Percentiles rank a stretch among this genome's conserved stretches.
Conservation (phyloP, 768 basidiomycete genomes). For the Psilocybe subaeruginosa region DNA sequence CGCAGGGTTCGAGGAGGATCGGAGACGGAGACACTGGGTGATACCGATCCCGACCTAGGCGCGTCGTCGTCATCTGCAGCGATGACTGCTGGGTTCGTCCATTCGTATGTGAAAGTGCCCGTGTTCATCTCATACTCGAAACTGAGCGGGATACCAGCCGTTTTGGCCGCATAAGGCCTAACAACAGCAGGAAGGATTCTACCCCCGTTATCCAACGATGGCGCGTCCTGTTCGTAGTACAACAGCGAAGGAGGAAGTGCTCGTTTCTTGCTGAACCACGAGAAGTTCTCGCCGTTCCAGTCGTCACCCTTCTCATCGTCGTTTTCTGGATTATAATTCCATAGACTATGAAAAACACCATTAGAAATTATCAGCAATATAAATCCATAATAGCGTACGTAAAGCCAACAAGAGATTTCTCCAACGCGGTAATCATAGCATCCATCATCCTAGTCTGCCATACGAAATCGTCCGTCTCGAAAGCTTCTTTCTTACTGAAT, state of each 20-base stretch:
- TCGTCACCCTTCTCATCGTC: constrained; percentile 77
- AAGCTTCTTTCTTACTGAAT: constrained; percentile 68
- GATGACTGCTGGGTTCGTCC: constrained; percentile 45
- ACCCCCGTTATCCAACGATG: constrained; percentile 82
- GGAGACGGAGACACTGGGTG: constrained; percentile 21
- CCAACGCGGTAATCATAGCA: constrained; percentile 83
- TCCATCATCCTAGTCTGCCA: constrained; percentile 97
- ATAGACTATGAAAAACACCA: constrained; percentile 54
- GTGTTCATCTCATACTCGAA: constrained; percentile 82
- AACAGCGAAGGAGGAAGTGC: constrained; percentile 59
- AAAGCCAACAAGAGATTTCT: constrained; percentile 77
- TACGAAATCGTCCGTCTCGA: constrained; percentile 69
- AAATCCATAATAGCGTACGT: constrained; percentile 25
- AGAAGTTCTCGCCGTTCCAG: constrained; percentile 98
- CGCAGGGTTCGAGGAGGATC: constrained; percentile 44
- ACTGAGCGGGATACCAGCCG: constrained; percentile 77
- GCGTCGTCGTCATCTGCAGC: background rate
- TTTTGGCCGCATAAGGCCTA: constrained; percentile 90
- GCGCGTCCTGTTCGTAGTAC: constrained; percentile 59
- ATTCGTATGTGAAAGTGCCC: constrained; percentile 66
- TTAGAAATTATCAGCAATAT: too few relatives aligned
- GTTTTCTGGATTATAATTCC: constrained; percentile 95
- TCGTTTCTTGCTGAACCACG: constrained; percentile 79
- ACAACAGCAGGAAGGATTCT: constrained; percentile 80
- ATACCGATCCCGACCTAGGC: background rate